phyloP scores from a whole-genome alignment of 345 rosid genomes.

The Hevea brasiliensis region DNA sequence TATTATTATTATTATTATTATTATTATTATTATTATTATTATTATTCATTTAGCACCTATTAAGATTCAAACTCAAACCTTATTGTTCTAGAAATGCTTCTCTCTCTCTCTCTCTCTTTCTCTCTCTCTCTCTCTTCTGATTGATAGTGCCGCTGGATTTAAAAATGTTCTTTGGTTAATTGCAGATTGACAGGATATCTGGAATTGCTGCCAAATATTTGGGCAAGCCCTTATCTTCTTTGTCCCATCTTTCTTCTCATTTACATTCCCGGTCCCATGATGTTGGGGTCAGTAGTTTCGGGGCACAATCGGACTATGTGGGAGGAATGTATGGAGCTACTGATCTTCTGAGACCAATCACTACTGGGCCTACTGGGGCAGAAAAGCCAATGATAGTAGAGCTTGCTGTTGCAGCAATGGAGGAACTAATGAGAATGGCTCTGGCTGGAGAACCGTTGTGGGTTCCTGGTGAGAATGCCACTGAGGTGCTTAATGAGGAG shows the following conservation, averaged over 20 bases:
- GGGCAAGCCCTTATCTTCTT: conserved; percentile 66
- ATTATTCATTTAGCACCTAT: no score
- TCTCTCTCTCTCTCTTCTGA: not conserved
- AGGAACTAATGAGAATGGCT: conserved; percentile 84
- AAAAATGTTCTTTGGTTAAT: not conserved
- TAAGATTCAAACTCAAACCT: no score
- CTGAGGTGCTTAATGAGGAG: conserved; percentile 65
- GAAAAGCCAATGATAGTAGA: conserved; percentile 90
- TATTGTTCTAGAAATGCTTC: no score
- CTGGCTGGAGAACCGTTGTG: conserved; percentile 78
- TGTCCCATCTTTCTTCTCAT: conserved; percentile 49
- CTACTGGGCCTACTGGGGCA: conserved; percentile 64
- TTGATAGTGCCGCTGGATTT: not conserved
- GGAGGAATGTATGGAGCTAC: conserved; percentile 76
- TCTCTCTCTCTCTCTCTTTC: no score
- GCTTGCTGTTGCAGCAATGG: conserved; percentile 96
- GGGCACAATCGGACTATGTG: conserved; percentile 54
- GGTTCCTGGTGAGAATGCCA: conserved; percentile 44
- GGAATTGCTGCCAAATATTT: conserved; percentile 79
- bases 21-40: not conserved
- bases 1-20: no score
- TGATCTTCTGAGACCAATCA: conserved; percentile 55
- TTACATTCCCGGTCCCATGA: conserved; percentile 54
- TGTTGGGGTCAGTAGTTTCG: conserved; percentile 51
- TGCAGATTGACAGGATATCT: conserved; percentile 82